Conservation (phyloP, 2,329 filamentous ascomycete species). For the Aureobasidium leucospermi region DNA sequence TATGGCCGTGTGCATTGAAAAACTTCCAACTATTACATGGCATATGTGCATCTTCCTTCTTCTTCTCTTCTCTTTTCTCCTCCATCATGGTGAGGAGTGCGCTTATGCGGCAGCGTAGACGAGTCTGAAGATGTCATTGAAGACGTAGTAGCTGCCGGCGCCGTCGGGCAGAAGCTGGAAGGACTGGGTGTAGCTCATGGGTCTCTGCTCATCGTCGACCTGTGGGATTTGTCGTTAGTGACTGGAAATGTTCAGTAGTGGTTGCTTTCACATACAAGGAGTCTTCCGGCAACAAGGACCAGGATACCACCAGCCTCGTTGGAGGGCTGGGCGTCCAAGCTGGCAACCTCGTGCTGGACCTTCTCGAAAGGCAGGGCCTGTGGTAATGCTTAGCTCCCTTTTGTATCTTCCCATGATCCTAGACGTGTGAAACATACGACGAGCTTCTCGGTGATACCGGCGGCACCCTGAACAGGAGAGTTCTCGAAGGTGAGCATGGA, state of each 20-base stretch:
- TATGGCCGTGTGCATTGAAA: not conserved
- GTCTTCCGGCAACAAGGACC: conserved; percentile 79
- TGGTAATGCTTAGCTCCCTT: conserved; percentile 8
- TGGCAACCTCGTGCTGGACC: conserved; percentile 69
- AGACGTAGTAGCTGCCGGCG: conserved; percentile 69
- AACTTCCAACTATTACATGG: conserved; percentile 6
- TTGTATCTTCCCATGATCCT: not conserved
- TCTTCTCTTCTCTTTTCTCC: not conserved
- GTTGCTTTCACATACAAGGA: conserved; percentile 55
- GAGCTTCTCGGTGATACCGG: conserved; percentile 72
- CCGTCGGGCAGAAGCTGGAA: conserved; percentile 75
- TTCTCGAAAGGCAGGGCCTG: conserved; percentile 74
- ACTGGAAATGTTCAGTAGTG: not conserved
- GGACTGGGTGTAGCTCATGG: conserved; percentile 84
- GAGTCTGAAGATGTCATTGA: conserved; percentile 93
- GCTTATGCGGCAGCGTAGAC: conserved; percentile 50
- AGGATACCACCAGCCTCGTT: conserved; percentile 62
- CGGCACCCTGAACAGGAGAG: conserved; percentile 54
- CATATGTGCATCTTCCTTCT: conserved; percentile 2
- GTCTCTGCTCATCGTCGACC: conserved; percentile 78
- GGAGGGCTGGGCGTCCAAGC: conserved; percentile 76
- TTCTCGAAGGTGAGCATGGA: conserved; percentile 96
- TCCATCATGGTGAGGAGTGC: not conserved
- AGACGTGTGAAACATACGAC: conserved; percentile 46
- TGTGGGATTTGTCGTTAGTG: conserved; percentile 30